Conservation (phyloP, 495 filamentous ascomycete species). For the Neurospora hispaniola region DNA sequence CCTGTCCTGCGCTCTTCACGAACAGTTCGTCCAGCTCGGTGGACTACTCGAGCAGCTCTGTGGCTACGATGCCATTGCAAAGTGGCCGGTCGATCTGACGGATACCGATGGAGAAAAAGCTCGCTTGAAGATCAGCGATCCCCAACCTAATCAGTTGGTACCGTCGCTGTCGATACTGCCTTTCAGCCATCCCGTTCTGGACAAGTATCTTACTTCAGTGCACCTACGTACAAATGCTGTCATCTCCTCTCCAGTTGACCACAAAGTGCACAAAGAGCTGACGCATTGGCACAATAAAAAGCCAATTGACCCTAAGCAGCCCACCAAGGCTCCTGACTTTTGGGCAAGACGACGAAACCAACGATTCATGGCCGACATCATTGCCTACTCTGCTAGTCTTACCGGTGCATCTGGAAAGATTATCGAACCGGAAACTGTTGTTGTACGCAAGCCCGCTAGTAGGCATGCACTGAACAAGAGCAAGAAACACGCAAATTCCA, state of each 20-base stretch:
- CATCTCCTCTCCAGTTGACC: slow-evolving; percentile 1
- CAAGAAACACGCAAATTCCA: slow-evolving; percentile 16
- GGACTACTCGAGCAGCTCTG: slow-evolving; percentile 16
- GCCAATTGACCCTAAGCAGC: slow-evolving; percentile 33
- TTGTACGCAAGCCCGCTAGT: slow-evolving; percentile 23
- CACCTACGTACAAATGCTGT: slow-evolving; percentile 29
- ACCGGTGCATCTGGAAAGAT: slow-evolving; percentile 51
- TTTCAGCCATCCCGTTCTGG: slow-evolving; percentile 49
- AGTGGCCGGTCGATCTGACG: not conserved
- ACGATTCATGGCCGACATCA: slow-evolving; percentile 53
- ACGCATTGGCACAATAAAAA: slow-evolving; percentile 57
- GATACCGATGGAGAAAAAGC: not conserved
- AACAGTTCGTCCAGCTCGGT: slow-evolving; percentile 2
- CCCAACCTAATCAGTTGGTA: not conserved
- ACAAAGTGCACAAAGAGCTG: slow-evolving; percentile 43
- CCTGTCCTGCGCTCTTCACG: slow-evolving; percentile 9
- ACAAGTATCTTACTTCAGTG: slow-evolving; percentile 46
- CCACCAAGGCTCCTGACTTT: slow-evolving; percentile 13
- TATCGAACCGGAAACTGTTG: slow-evolving; percentile 52
- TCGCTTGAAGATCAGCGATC: slow-evolving; percentile 2
- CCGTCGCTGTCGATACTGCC: slow-evolving; percentile 35
- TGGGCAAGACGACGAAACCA: slow-evolving; percentile 30
- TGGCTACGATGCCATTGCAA: slow-evolving; percentile 11
- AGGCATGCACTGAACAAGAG: slow-evolving; percentile 13
- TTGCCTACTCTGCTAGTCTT: slow-evolving; percentile 58